phyloP scores from a whole-genome alignment of 805 yeast genomes.

The Komagataella phaffii region DNA sequence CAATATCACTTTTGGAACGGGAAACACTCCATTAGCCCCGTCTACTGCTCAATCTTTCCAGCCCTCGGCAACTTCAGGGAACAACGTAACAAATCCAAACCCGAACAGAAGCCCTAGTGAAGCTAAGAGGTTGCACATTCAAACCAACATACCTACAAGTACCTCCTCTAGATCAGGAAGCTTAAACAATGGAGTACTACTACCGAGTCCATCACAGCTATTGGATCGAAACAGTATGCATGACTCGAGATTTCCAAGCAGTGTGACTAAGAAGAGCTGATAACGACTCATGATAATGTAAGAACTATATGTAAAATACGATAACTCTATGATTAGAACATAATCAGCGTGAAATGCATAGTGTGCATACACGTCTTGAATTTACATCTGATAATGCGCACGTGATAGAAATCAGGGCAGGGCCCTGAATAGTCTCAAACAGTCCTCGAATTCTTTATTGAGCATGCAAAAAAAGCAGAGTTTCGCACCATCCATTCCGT shows the following conservation, averaged over 20 bases:
- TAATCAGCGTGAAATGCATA: too few species aligned
- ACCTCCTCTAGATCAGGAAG: neutral
- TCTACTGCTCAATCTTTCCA: slow-evolving; percentile 11
- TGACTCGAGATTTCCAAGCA: neutral
- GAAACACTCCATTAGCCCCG: slow-evolving; percentile 22
- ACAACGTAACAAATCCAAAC: neutral
- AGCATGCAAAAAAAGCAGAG: neutral
- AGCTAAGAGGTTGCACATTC: neutral
- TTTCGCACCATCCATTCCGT: neutral
- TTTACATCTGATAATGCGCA: neutral
- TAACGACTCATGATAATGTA: neutral
- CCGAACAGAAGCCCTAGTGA: neutral
- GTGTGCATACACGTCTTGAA: too few species aligned
- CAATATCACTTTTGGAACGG: slow-evolving; percentile 31
- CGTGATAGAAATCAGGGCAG: neutral
- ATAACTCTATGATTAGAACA: neutral
- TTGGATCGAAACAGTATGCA: neutral
- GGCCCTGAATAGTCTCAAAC: neutral
- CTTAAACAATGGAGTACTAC: neutral
- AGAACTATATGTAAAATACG: neutral
- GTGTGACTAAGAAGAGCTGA: neutral
- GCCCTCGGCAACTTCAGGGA: neutral
- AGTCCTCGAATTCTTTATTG: neutral
- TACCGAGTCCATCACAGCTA: neutral
- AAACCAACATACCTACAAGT: neutral